These are phyloP conservation scores for Lodderomyces pseudojiufengensis DNA, from an alignment of 1,139 yeast species.

Conservation along the genomic window DNA sequence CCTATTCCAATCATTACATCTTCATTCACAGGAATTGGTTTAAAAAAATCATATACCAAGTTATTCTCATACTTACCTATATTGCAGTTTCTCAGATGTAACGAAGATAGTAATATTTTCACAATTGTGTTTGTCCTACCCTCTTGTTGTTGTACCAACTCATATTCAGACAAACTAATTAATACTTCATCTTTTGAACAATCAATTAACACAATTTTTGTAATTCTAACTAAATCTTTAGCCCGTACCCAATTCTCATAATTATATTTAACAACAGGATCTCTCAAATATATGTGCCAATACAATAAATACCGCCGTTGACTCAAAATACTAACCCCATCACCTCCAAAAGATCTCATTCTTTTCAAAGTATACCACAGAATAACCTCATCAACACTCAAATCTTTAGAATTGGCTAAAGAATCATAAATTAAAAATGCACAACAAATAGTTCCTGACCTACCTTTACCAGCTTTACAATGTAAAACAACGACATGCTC, in stretches of 20 bases:
- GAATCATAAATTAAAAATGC: slow-evolving; percentile 58
- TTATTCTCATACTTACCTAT: not conserved
- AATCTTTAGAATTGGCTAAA: slow-evolving; percentile 16
- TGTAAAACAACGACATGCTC: slow-evolving; percentile 67
- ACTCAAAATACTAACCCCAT: slow-evolving; percentile 69
- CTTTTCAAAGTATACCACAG: slow-evolving; percentile 52
- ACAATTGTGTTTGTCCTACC: slow-evolving; percentile 3
- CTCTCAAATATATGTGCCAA: slow-evolving; percentile 37
- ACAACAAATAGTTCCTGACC: slow-evolving; percentile 76
- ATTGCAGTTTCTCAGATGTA: slow-evolving; percentile 1
- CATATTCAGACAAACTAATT: slow-evolving; percentile 1
- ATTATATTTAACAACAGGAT: slow-evolving; percentile 4
- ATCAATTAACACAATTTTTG: slow-evolving; percentile 2
- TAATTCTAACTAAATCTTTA: too few relatives aligned
- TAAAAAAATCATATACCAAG: not conserved
- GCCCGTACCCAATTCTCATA: slow-evolving; percentile 4
- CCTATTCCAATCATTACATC: slow-evolving; percentile 12
- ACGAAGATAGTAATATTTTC: not conserved
- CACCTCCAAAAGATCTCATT: slow-evolving; percentile 54
- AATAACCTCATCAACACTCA: slow-evolving; percentile 45
- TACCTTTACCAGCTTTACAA: slow-evolving; percentile 89
- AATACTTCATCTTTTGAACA: not conserved
- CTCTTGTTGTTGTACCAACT: not conserved
- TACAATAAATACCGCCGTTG: slow-evolving; percentile 68
- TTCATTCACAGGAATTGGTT: slow-evolving; percentile 2